Evolutionary conservation across 257 asterid species (phyloP).

Genomic region (Echites panduratus): DNA sequence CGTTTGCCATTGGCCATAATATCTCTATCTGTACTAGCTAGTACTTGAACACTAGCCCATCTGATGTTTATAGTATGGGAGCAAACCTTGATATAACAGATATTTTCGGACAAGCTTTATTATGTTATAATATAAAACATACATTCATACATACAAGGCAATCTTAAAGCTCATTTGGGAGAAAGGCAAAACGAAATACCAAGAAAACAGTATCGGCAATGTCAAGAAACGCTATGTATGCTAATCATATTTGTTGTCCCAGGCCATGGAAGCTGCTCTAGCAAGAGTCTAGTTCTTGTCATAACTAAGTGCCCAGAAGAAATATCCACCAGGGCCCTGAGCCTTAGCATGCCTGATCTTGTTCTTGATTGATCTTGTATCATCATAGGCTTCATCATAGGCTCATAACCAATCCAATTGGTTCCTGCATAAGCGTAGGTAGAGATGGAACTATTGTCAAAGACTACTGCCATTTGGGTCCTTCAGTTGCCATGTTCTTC

Average conservation of each 20-base stretch:
- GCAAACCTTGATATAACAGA: too few species aligned
- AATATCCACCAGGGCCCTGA: constrained; percentile 57
- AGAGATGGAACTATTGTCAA: constrained; percentile 38
- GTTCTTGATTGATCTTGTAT: too few species aligned
- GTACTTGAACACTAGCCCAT: too few species aligned
- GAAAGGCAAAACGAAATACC: not conserved
- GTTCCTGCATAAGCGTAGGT: constrained; percentile 47
- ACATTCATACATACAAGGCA: too few species aligned
- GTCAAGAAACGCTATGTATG: too few species aligned
- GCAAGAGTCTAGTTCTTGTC: constrained; percentile 60
- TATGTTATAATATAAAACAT: too few species aligned
- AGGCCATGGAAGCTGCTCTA: constrained; percentile 18
- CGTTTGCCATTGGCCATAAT: too few species aligned
- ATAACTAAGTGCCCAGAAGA: constrained; percentile 61
- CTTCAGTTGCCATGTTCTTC: constrained; percentile 58
- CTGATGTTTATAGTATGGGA: too few species aligned
- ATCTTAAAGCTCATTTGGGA: not conserved
- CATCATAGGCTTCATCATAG: too few species aligned
- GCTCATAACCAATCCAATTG: constrained; percentile 58
- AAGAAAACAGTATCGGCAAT: not conserved
- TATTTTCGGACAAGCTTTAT: too few species aligned
- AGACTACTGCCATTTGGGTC: constrained; percentile 39
- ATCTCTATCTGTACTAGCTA: too few species aligned
- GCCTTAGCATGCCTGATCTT: constrained; percentile 45
- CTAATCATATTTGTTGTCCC: constrained; percentile 3